Base-by-base conservation (phyloP, 2,329 filamentous ascomycete species). In the Dothistroma pini region DNA sequence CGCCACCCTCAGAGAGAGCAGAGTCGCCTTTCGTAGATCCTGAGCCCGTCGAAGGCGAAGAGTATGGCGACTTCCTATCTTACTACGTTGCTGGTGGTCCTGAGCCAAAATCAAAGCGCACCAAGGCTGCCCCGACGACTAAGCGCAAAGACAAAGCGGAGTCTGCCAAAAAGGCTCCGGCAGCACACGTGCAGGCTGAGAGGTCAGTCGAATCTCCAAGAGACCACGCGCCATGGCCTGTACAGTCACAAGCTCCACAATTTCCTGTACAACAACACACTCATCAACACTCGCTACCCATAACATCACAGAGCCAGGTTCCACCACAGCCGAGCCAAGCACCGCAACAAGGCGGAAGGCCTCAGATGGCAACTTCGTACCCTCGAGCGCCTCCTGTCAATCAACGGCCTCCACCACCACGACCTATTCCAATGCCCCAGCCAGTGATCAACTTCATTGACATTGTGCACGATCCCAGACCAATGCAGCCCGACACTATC, bases 71-170 rank as follows among this genome's bases (percentile, higher is more conserved):
- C 41, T 73, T 75, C 56, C 64, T 71, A 63, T 66, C 58, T 9
- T 74, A 71, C 60, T 75, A 74, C 58, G 67, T 74, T 58, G 61
- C 66, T 16, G 71, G 64, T 16, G 66, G 61, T 35, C 69, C 67
- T 19, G 65, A 70, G 7, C 66, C 67, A 8, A 57, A 62, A 19
- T 51, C 54, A 47, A 49, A 47, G 25, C 35, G 32, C 35, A 49
- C 44, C 29, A 57, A 61, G 54, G 41, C 51, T 56, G 50, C 61
- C 60, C 50, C 52, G 19, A 53, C 55, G 35, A 19, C 59, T 19
- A 61, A 64, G 55, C 38, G 52, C 22, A 31, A 60, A 48, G 56
- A 59, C 31, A 60, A 65, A 29, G 51, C 52, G 22, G 53, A 63
- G 51, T 14, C 59, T 25, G 55, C 44, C 22, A 41, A 47, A 21